A percentile compares a stretch with the other conserved stretches of the same genome.
These are phyloP conservation scores for Gomphus sp. DNA, from an alignment of 1,284 basidiomycete genomes.

Conservation along the genomic window DNA sequence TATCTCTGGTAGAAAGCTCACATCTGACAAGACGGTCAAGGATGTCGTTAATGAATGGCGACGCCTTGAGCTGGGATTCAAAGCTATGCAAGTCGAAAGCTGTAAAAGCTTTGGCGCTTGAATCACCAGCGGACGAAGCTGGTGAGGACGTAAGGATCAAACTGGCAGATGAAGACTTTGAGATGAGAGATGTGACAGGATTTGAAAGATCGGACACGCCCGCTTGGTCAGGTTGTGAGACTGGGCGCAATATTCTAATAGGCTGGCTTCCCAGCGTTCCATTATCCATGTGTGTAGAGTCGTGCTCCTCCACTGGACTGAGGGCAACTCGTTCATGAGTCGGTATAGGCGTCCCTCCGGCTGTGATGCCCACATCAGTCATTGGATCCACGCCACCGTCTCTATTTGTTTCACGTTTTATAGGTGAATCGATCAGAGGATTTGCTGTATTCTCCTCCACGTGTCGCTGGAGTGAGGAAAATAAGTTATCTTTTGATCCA, in stretches of 20 bases:
- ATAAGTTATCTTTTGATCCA: neutral
- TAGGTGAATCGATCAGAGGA: neutral
- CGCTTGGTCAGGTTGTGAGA: conserved; percentile 29
- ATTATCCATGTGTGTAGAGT: conserved; percentile 12
- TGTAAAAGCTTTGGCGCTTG: conserved; percentile 39
- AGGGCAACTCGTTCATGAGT: conserved; percentile 29
- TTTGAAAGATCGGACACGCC: conserved; percentile 22
- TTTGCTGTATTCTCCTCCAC: neutral
- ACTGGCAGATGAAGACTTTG: conserved; percentile 3
- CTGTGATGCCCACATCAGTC: neutral
- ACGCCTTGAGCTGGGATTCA: conserved; percentile 63
- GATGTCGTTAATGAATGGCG: conserved; percentile 67
- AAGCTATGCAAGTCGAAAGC: conserved; percentile 27
- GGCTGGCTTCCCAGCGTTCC: conserved; percentile 11
- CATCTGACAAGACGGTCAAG: conserved; percentile 65
- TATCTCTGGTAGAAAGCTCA: conserved; percentile 62
- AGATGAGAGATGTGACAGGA: conserved; percentile 33
- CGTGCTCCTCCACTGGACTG: conserved; percentile 16
- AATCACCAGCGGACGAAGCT: conserved; percentile 67
- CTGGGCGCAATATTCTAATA: conserved; percentile 18
- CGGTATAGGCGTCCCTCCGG: conserved; percentile 19
- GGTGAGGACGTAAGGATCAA: conserved; percentile 40
- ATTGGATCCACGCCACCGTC: neutral
- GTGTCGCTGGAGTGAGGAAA: neutral
- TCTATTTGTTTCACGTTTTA: neutral